These are phyloP conservation scores for Bryoerythrophyllum caledonicum DNA, from an alignment of 225 moss, liverwort and hornwort genomes.

Conservation along the genomic window DNA sequence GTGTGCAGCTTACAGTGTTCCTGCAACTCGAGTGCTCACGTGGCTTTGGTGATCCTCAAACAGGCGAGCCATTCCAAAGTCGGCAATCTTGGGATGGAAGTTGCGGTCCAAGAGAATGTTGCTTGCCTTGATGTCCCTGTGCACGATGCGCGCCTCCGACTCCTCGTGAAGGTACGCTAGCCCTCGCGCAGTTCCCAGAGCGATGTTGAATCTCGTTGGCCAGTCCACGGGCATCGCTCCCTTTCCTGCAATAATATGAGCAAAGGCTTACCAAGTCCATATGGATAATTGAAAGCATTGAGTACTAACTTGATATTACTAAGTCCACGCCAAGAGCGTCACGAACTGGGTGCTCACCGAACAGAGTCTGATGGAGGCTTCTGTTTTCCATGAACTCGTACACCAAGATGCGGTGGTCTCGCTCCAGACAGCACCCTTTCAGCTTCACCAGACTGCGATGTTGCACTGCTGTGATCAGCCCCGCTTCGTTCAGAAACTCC, in stretches of 20 bases:
- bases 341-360: constrained; percentile 22
- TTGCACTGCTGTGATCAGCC: constrained; percentile 37
- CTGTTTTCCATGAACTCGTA: constrained; percentile 44
- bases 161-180: constrained; percentile 40
- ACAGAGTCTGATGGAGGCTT: constrained; percentile 35
- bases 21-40: constrained; percentile 40
- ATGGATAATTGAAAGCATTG: background rate
- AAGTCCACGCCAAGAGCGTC: too few species aligned
- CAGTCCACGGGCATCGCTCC: constrained; percentile 23
- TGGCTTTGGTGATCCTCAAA: constrained; percentile 34
- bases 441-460: constrained; percentile 38
- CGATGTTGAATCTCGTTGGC: constrained; percentile 33
- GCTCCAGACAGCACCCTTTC: constrained; percentile 35
- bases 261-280: background rate
- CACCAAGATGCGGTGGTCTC: constrained; percentile 37
- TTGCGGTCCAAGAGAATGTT: constrained; percentile 40
- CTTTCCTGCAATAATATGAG: background rate
- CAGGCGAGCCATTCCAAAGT: constrained; percentile 44
- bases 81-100: constrained; percentile 43
- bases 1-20: constrained; percentile 33
- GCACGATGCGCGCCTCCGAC: constrained; percentile 35
- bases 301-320: too few species aligned
- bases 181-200: constrained; percentile 39
- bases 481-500: constrained; percentile 44
- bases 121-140: constrained; percentile 38